phyloP scores from a whole-genome alignment of 495 filamentous ascomycete species.

The Lepidopterella palustris region DNA sequence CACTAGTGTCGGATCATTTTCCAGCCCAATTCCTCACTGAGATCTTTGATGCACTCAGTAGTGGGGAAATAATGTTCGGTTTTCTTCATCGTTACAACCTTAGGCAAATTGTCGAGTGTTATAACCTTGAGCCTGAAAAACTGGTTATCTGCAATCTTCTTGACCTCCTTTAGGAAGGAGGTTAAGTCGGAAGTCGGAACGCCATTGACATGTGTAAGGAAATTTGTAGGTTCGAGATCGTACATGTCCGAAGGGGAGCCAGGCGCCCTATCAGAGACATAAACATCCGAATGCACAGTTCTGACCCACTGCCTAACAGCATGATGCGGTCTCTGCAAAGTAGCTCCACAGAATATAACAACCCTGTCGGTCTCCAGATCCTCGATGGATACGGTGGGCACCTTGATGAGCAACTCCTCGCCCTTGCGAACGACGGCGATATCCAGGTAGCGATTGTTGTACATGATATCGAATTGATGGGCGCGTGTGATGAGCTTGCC shows the following conservation, averaged over 20 bases:
- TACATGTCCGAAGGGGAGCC: conserved; percentile 74
- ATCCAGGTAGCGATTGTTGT: conserved; percentile 74
- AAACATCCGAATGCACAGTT: conserved; percentile 91
- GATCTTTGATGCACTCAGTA: conserved; percentile 38
- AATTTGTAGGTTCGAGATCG: conserved; percentile 88
- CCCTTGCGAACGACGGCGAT: conserved; percentile 81
- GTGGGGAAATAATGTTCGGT: conserved; percentile 80
- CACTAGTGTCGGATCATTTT: conserved; percentile 26
- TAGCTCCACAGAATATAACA: conserved; percentile 90
- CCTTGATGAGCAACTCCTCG: conserved; percentile 65
- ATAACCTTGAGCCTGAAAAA: conserved; percentile 92
- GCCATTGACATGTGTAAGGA: conserved; percentile 91
- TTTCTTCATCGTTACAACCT: conserved; percentile 99
- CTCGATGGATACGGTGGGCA: conserved; percentile 80
- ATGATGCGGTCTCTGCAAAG: conserved; percentile 87
- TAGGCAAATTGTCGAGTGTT: conserved; percentile 95
- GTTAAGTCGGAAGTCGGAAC: conserved; percentile 72
- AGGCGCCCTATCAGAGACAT: conserved; percentile 63
- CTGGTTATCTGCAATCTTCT: conserved; percentile 87
- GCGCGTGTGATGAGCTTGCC: conserved; percentile 87
- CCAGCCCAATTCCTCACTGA: conserved; percentile 23
- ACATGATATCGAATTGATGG: conserved; percentile 95
- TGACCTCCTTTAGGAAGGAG: conserved; percentile 67
- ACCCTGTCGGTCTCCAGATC: conserved; percentile 88
- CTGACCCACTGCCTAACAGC: conserved; percentile 94